Conservation (phyloP, 768 basidiomycete genomes). For the Russula sp. region DNA sequence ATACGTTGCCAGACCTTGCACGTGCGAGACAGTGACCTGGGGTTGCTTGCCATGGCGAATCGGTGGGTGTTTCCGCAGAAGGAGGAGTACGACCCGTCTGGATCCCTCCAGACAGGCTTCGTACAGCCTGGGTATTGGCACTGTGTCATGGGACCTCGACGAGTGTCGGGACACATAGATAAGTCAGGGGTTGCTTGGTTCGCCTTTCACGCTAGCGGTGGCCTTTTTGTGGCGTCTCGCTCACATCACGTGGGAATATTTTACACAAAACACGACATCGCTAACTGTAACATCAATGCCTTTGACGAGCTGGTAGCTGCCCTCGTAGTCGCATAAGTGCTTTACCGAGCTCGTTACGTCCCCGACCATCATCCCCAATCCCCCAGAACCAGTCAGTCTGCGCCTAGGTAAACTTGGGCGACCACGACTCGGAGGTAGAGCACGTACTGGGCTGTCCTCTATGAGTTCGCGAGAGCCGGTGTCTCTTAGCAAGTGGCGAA, state of each 20-base stretch:
- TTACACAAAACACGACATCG: no score
- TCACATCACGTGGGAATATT: constrained; percentile 15
- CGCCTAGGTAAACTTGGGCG: constrained; percentile 24
- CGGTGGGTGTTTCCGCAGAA: constrained; percentile 30
- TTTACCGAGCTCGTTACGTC: constrained; percentile 44
- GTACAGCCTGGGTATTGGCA: constrained; percentile 29
- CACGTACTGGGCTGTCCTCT: constrained; percentile 38
- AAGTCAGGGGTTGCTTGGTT: background rate
- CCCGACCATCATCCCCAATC: constrained; percentile 39
- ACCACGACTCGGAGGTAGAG: background rate
- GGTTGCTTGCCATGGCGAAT: constrained; percentile 24
- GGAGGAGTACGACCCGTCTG: constrained; percentile 32
- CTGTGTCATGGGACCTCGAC: constrained; percentile 15
- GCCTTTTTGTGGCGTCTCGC: background rate
- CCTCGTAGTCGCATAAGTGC: constrained; percentile 41
- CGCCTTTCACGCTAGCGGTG: background rate
- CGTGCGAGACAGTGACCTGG: background rate
- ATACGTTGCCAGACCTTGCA: constrained; percentile 29
- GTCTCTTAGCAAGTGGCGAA: constrained; percentile 39
- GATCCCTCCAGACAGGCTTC: constrained; percentile 29
- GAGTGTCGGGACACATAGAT: constrained; percentile 26
- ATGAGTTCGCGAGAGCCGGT: constrained; percentile 42
- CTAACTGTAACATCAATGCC: background rate
- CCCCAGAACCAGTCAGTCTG: constrained; percentile 45
- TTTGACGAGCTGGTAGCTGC: constrained; percentile 34